Evolutionary conservation across 2,329 filamentous ascomycete species (phyloP).

Genomic region (Trichoderma lentiforme): DNA sequence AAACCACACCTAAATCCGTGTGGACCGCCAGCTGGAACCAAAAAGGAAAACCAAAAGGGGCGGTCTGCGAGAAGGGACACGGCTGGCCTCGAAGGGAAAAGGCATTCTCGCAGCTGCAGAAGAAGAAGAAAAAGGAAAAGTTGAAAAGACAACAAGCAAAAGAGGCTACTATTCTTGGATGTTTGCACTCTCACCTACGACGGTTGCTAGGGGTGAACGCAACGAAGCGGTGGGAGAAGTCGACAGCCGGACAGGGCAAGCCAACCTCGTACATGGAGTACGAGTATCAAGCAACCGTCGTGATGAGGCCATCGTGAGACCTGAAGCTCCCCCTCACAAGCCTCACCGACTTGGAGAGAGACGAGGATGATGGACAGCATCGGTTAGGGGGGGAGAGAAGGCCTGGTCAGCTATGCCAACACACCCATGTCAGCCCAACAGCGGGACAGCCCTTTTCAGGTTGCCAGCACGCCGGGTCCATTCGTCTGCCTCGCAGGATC

Average conservation of each 20-base stretch:
- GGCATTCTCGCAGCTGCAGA: background rate
- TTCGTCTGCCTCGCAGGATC: constrained; percentile 19
- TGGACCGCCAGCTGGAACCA: background rate
- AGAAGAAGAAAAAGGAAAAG: background rate
- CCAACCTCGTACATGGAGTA: background rate
- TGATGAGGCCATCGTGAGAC: constrained; percentile 17
- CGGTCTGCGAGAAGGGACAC: constrained; percentile 4
- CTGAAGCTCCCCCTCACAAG: background rate
- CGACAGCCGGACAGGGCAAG: background rate
- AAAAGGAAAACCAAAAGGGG: constrained; percentile 8
- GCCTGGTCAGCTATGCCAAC: constrained; percentile 11
- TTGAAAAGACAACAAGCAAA: background rate
- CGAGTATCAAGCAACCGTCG: background rate
- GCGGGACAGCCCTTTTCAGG: constrained; percentile 18
- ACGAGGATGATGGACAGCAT: background rate
- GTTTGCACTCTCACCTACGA: background rate
- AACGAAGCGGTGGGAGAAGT: background rate
- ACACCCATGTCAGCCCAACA: constrained; percentile 19
- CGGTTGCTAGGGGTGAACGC: background rate
- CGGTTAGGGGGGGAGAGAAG: background rate
- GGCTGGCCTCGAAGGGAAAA: background rate
- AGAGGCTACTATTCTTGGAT: background rate
- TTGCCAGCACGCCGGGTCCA: constrained; percentile 18
- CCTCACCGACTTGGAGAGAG: constrained; percentile 10
- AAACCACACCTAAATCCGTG: background rate